These are phyloP conservation scores for Friedmanniomyces simplex DNA, from an alignment of 495 filamentous ascomycete genomes.

Conservation along the genomic window DNA sequence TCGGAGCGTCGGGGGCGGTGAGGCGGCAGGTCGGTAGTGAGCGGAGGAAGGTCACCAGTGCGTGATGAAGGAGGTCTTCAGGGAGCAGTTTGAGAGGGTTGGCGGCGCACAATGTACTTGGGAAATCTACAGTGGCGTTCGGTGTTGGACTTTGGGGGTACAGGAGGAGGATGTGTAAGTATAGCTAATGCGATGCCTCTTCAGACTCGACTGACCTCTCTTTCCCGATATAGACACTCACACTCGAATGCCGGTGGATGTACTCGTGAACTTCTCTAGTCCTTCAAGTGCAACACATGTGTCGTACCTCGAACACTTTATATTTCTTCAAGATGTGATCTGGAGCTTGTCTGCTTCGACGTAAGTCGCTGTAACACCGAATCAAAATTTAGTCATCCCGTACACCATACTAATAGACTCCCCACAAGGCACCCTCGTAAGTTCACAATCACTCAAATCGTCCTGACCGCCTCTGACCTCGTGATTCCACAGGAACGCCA, in stretches of 20 bases:
- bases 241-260: neutral
- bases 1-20: neutral
- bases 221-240: neutral
- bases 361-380: too few species aligned
- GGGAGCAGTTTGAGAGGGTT: neutral
- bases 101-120: too few species aligned
- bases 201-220: neutral
- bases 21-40: neutral
- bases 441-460: too few species aligned
- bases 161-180: neutral
- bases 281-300: too few species aligned
- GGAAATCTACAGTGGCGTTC: too few species aligned
- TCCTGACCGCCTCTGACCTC: too few species aligned
- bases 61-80: neutral
- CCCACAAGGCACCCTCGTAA: too few species aligned
- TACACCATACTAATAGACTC: too few species aligned
- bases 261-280: neutral
- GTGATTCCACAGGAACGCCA: neutral
- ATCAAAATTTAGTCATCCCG: too few species aligned
- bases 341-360: too few species aligned
- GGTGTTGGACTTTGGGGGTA: neutral
- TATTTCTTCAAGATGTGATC: too few species aligned
- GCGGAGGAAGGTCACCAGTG: neutral
- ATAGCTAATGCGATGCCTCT: neutral
- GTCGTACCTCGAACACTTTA: too few species aligned